Evolutionary conservation across 345 rosid species (phyloP).

Genomic region (Rhodomyrtus tomentosa): DNA sequence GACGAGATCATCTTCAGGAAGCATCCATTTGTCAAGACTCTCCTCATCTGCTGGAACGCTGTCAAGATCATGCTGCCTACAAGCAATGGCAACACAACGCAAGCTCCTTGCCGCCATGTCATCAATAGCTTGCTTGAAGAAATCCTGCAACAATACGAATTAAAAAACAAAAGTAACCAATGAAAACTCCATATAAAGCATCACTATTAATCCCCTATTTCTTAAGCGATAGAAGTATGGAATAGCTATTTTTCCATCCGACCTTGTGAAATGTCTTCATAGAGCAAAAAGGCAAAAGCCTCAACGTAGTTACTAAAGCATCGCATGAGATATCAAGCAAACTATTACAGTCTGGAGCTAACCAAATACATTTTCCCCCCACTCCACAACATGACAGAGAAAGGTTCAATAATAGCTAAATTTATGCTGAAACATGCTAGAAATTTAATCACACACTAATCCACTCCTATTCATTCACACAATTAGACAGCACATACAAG

Average conservation of each 20-base stretch:
- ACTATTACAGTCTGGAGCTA: background rate
- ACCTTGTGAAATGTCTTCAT: background rate
- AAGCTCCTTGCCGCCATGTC: constrained; percentile 84
- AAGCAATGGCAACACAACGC: constrained; percentile 96
- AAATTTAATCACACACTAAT: background rate
- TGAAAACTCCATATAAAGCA: background rate
- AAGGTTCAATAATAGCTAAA: background rate
- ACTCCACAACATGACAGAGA: background rate
- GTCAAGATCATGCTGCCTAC: constrained; percentile 45
- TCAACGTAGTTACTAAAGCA: background rate
- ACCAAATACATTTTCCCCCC: background rate
- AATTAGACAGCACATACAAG: background rate
- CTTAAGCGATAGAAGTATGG: background rate
- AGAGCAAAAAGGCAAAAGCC: background rate
- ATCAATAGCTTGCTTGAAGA: constrained; percentile 54
- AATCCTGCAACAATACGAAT: constrained; percentile 29
- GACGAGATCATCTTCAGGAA: constrained; percentile 86
- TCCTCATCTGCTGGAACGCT: constrained; percentile 62
- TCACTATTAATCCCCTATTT: background rate
- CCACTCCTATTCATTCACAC: background rate
- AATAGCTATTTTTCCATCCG: background rate
- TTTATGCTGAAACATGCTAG: background rate
- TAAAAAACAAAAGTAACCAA: background rate
- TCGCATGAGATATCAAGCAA: background rate
- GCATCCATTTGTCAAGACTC: constrained; percentile 50